phyloP scores from a whole-genome alignment of 805 yeast genomes.

The Yamadazyma ubonensis region DNA sequence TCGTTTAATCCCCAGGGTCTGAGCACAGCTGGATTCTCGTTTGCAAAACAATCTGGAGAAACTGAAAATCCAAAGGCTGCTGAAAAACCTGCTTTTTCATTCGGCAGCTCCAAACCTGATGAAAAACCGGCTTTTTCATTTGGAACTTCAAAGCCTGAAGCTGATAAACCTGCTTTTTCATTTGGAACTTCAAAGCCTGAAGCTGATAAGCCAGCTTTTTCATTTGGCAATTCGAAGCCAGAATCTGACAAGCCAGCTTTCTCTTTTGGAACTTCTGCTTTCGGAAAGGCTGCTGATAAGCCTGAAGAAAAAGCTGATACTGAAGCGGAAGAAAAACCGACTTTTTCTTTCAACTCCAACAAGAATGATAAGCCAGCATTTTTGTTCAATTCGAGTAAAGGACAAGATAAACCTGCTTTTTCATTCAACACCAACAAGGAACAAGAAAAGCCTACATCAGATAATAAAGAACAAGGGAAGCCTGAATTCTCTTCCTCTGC shows the following conservation, averaged over 20 bases:
- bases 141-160: too few relatives aligned
- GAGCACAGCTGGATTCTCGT: slow-evolving; percentile 21
- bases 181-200: slow-evolving; percentile 15
- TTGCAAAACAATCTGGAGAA: slow-evolving; percentile 7
- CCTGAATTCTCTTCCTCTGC: too few relatives aligned
- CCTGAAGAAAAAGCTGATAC: slow-evolving; percentile 14
- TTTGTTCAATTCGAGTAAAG: not conserved
- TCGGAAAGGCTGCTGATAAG: slow-evolving; percentile 13
- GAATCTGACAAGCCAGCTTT: slow-evolving; percentile 16
- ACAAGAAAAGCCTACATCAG: too few relatives aligned
- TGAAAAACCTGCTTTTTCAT: slow-evolving; percentile 10
- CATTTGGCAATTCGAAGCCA: too few relatives aligned
- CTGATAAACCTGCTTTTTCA: slow-evolving; percentile 21
- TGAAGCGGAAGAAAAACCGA: slow-evolving; percentile 8
- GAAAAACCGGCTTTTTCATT: too few relatives aligned
- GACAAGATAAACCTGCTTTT: slow-evolving; percentile 18
- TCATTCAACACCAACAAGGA: slow-evolving; percentile 24
- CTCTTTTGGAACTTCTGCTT: slow-evolving; percentile 8
- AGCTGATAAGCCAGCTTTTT: too few relatives aligned
- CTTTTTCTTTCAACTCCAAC: slow-evolving; percentile 3
- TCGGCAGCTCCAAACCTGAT: too few relatives aligned
- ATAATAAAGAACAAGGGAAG: too few relatives aligned
- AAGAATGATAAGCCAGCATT: slow-evolving; percentile 9
- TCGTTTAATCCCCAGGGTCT: too few relatives aligned
- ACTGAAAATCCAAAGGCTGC: not conserved